Evolutionary conservation across 306 rosid genomes (phyloP).

Genomic region (Fagus sylvatica): DNA sequence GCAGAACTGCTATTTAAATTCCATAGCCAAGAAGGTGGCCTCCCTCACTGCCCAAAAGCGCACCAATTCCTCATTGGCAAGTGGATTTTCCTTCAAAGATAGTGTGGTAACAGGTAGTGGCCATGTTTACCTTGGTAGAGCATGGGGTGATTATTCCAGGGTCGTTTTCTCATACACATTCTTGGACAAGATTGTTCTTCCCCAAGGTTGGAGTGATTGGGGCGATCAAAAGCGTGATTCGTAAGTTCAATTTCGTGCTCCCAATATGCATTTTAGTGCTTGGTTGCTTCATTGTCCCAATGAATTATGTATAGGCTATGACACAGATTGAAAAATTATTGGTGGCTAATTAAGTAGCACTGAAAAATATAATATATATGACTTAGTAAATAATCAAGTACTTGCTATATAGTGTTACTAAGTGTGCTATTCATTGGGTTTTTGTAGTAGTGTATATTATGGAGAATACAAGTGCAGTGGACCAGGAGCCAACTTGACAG

Average conservation of each 20-base stretch:
- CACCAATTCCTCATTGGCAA: slow-evolving; percentile 45
- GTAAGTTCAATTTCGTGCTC: slow-evolving; percentile 33
- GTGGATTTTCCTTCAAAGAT: slow-evolving; percentile 75
- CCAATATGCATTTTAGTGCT: too few species aligned
- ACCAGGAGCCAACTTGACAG: slow-evolving; percentile 61
- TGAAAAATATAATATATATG: too few species aligned
- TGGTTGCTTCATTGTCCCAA: too few species aligned
- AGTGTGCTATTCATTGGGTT: neutral
- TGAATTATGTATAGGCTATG: too few species aligned
- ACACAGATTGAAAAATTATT: too few species aligned
- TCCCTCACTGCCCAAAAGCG: slow-evolving; percentile 75
- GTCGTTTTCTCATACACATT: slow-evolving; percentile 72
- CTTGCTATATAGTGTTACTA: too few species aligned
- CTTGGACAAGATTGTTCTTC: slow-evolving; percentile 58
- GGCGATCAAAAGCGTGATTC: slow-evolving; percentile 52
- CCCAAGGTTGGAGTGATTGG: slow-evolving; percentile 82
- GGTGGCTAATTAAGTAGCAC: too few species aligned
- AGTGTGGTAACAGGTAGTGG: slow-evolving; percentile 57
- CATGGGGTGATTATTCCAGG: slow-evolving; percentile 80
- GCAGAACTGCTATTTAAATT: slow-evolving; percentile 62
- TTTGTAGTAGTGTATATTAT: slow-evolving; percentile 55
- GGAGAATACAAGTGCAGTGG: slow-evolving; percentile 84
- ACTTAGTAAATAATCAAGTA: too few species aligned
- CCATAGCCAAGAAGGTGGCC: slow-evolving; percentile 56
- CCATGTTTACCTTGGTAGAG: slow-evolving; percentile 67